phyloP scores from a whole-genome alignment of 2,329 filamentous ascomycete genomes.

The Colletotrichum navitas region DNA sequence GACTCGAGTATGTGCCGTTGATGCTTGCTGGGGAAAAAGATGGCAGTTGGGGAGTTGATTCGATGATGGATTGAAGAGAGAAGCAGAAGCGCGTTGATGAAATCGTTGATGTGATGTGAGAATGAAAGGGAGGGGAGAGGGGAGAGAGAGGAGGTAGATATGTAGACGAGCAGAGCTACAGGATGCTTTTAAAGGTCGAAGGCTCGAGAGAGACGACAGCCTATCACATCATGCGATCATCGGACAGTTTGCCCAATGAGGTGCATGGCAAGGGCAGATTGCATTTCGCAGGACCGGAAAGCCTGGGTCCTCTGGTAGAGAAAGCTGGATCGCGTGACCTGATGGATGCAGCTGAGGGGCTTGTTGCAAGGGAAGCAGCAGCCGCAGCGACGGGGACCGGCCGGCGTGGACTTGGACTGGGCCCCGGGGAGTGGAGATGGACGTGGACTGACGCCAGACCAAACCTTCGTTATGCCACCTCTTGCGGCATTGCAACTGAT shows the following conservation, averaged over 20 bases:
- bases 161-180: constrained; percentile 36
- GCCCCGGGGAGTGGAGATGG: constrained; percentile 23
- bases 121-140: constrained; percentile 1
- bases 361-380: constrained; percentile 37
- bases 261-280: constrained; percentile 17
- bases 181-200: constrained; percentile 39
- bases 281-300: constrained; percentile 30
- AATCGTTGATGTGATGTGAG: constrained; percentile 26
- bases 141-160: constrained; percentile 25
- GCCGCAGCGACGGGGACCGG: constrained; percentile 15
- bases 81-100: constrained; percentile 22
- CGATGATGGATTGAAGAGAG: constrained; percentile 8
- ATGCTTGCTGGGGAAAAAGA: constrained; percentile 7
- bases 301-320: constrained; percentile 26
- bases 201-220: constrained; percentile 32
- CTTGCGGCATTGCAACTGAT: constrained; percentile 2
- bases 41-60: constrained; percentile 23
- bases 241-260: constrained; percentile 39
- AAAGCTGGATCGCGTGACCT: constrained; percentile 45
- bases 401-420: constrained; percentile 24
- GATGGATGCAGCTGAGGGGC: constrained; percentile 42
- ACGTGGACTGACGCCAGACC: constrained; percentile 38
- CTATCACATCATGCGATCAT: constrained; percentile 44
- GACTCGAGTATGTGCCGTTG: constrained; percentile 7
- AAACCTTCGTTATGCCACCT: constrained; percentile 38